Evolutionary conservation across 495 filamentous ascomycete genomes (phyloP).

Genomic region (Daldinia childiae): DNA sequence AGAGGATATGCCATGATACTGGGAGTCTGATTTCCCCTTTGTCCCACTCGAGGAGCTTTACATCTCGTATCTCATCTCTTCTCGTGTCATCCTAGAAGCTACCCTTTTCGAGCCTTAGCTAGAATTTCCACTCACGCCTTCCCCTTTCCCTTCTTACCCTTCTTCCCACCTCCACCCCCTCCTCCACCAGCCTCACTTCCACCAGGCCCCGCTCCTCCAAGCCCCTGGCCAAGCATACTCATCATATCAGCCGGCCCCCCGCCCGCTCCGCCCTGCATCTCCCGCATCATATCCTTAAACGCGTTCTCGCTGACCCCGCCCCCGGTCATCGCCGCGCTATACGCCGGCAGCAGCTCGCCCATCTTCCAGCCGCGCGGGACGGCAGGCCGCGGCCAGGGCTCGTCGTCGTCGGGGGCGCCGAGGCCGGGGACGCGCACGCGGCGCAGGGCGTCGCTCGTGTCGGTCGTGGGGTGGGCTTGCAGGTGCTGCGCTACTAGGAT

Average conservation of each 20-base stretch:
- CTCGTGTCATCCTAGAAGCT: too few relatives aligned
- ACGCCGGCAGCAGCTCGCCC: conserved; percentile 80
- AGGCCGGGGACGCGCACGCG: conserved; percentile 72
- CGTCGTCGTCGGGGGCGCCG: conserved; percentile 61
- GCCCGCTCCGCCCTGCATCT: conserved; percentile 75
- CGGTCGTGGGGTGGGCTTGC: conserved; percentile 74
- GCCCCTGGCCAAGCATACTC: conserved; percentile 51
- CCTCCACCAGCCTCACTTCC: conserved; percentile 34
- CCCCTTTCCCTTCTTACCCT: conserved; percentile 62
- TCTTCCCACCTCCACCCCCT: conserved; percentile 46
- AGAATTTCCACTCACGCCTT: conserved; percentile 43
- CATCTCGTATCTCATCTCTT: too few relatives aligned
- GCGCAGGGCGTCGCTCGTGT: conserved; percentile 70
- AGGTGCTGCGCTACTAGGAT: conserved; percentile 78
- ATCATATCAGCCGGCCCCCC: conserved; percentile 56
- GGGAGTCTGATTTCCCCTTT: neutral
- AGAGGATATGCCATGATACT: neutral
- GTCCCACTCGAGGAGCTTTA: too few relatives aligned
- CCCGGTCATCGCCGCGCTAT: conserved; percentile 87
- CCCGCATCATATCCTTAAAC: conserved; percentile 96
- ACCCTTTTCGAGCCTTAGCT: too few relatives aligned
- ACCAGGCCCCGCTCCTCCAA: conserved; percentile 36
- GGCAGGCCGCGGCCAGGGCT: conserved; percentile 73
- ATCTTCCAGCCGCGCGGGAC: conserved; percentile 95
- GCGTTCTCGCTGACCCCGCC: conserved; percentile 97